Conservation (phyloP, 805 yeast species). For the Kazachstania taianensis region DNA sequence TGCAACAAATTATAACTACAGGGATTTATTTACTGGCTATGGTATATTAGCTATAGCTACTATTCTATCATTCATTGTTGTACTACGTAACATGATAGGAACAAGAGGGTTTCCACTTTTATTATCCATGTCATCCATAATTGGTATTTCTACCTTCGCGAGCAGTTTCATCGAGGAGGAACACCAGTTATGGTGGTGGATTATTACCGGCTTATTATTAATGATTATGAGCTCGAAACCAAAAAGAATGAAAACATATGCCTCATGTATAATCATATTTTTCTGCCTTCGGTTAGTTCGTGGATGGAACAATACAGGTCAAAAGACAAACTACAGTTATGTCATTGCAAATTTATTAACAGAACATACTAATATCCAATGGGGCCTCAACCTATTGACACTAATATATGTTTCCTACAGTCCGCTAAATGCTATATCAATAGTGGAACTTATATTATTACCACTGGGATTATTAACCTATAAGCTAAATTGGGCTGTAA, state of each 20-base stretch:
- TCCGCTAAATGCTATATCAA: conserved; percentile 6
- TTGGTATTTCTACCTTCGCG: conserved; percentile 59
- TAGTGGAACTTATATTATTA: conserved; percentile 37
- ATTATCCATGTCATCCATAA: conserved; percentile 26
- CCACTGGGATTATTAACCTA: conserved; percentile 40
- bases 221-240: not conserved
- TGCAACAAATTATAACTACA: conserved; percentile 65
- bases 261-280: conserved; percentile 12
- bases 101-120: conserved; percentile 7
- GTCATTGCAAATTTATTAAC: conserved; percentile 40
- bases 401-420: conserved; percentile 15
- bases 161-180: conserved; percentile 93
- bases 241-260: conserved; percentile 1
- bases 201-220: conserved; percentile 31
- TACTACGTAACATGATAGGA: not conserved
- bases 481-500: conserved; percentile 43
- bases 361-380: conserved; percentile 28
- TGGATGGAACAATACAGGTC: conserved; percentile 88
- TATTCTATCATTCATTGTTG: not conserved
- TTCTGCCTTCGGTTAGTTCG: conserved; percentile 48
- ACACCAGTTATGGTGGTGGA: conserved; percentile 93
- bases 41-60: conserved; percentile 14
- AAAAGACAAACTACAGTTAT: conserved; percentile 50
- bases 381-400: conserved; percentile 41
- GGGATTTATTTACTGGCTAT: conserved; percentile 33